These are phyloP conservation scores for Xylona heveae DNA, from an alignment of 495 filamentous ascomycete species.

Conservation along the genomic window DNA sequence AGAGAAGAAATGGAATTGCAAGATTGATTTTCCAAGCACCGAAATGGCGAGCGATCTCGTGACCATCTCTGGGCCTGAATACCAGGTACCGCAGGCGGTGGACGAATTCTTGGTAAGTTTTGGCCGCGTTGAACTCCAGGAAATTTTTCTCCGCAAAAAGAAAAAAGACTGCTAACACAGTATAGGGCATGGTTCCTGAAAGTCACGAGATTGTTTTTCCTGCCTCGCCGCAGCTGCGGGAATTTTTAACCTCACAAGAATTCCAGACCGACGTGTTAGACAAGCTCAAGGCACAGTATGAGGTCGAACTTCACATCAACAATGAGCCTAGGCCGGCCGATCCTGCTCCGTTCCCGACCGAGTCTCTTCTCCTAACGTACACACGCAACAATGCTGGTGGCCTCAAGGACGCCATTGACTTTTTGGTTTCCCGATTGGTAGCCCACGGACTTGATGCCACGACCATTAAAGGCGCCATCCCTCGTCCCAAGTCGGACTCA, in stretches of 20 bases:
- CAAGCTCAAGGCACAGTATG: conserved; percentile 77
- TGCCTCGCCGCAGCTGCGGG: conserved; percentile 46
- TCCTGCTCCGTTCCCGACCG: conserved; percentile 6
- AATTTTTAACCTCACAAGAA: conserved; percentile 54
- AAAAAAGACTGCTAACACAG: conserved; percentile 17
- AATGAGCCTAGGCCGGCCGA: conserved; percentile 10
- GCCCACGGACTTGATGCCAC: conserved; percentile 66
- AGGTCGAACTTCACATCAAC: conserved; percentile 55
- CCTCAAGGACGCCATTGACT: conserved; percentile 89
- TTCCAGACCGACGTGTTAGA: conserved; percentile 59
- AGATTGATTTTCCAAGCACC: conserved; percentile 89
- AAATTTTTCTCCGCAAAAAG: too few relatives aligned
- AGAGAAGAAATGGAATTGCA: conserved; percentile 98
- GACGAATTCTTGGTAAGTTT: conserved; percentile 68
- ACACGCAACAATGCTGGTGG: conserved; percentile 94
- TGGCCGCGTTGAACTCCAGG: conserved; percentile 1
- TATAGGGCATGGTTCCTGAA: conserved; percentile 84
- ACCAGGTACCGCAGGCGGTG: conserved; percentile 87
- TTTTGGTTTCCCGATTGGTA: conserved; percentile 63
- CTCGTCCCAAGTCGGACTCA: conserved; percentile 91
- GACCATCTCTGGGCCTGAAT: conserved; percentile 85
- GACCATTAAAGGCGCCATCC: conserved; percentile 78
- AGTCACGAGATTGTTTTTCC: conserved; percentile 76
- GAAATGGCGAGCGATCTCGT: conserved; percentile 94
- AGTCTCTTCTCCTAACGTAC: conserved; percentile 46